Conservation (phyloP, 345 rosid species). For the Hypericum perforatum region DNA sequence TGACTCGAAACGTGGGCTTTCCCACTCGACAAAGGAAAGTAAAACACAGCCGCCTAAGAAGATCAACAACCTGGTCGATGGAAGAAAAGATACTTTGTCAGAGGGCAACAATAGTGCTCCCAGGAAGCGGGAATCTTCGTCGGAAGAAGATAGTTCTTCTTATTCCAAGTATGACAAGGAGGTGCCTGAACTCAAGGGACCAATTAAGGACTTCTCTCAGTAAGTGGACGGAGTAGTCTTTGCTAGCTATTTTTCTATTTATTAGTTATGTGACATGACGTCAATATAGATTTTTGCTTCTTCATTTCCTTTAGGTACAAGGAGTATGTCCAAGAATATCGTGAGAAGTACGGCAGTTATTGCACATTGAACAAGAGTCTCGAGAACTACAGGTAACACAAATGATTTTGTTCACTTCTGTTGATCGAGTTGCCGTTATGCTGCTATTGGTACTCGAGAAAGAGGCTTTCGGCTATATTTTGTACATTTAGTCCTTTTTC, state of each 20-base stretch:
- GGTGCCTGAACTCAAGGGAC: conserved; percentile 68
- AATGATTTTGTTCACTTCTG: conserved; percentile 4
- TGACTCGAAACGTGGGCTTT: conserved; percentile 46
- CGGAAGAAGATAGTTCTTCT: conserved; percentile 50
- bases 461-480: too few species aligned
- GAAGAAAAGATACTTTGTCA: conserved; percentile 33
- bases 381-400: conserved; percentile 64
- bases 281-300: background rate
- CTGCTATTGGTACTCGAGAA: conserved; percentile 3
- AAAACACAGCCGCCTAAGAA: conserved; percentile 30
- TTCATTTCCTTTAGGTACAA: conserved; percentile 39
- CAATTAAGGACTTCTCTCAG: conserved; percentile 67
- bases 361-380: conserved; percentile 59
- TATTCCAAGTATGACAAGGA: conserved; percentile 75
- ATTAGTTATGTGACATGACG: conserved; percentile 3
- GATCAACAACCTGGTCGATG: conserved; percentile 27
- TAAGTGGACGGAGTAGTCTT: conserved; percentile 30
- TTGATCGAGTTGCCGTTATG: background rate
- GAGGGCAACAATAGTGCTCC: conserved; percentile 35
- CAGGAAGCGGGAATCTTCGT: conserved; percentile 42
- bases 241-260: background rate
- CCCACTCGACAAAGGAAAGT: conserved; percentile 40
- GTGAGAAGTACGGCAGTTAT: conserved; percentile 70
- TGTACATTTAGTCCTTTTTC: background rate
- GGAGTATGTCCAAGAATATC: conserved; percentile 68